Evolutionary conservation across 306 rosid genomes (phyloP).

Genomic region (Vigna mungo): DNA sequence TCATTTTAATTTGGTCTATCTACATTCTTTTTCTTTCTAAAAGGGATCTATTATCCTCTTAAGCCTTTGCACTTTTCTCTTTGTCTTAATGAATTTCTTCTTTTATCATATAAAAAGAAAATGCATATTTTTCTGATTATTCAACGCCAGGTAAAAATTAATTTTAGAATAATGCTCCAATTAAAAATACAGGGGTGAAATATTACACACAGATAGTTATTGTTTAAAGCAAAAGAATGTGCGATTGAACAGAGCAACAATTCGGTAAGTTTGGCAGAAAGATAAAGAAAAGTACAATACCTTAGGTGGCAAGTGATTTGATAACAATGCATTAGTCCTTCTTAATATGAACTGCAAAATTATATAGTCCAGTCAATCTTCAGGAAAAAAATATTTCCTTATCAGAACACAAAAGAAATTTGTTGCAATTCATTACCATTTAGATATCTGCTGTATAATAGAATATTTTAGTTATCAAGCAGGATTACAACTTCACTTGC

Average conservation of each 20-base stretch:
- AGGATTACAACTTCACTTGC: constrained; percentile 36
- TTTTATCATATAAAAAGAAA: neutral
- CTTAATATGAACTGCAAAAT: constrained; percentile 87
- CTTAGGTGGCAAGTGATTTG: constrained; percentile 98
- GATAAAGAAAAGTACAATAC: constrained; percentile 53
- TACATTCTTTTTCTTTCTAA: neutral
- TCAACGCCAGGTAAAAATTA: constrained; percentile 12
- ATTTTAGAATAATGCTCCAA: constrained; percentile 9
- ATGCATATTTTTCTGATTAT: neutral
- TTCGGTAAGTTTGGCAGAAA: constrained; percentile 33
- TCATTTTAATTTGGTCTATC: neutral
- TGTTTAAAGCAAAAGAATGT: constrained; percentile 13
- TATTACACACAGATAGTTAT: constrained; percentile 9
- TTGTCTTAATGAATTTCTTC: constrained; percentile 15
- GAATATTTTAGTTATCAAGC: constrained; percentile 18
- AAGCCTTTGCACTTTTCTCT: neutral
- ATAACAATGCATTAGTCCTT: constrained; percentile 86
- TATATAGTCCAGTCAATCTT: constrained; percentile 37
- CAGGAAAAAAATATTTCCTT: constrained; percentile 35
- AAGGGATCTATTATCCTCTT: neutral
- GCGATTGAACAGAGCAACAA: constrained; percentile 23
- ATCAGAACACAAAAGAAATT: constrained; percentile 34
- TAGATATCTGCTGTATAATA: constrained; percentile 30
- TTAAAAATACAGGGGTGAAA: constrained; percentile 10
- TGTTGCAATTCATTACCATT: constrained; percentile 24